These are phyloP conservation scores for Pleurotus sapidus DNA, from an alignment of 768 basidiomycete species.

Conservation along the genomic window DNA sequence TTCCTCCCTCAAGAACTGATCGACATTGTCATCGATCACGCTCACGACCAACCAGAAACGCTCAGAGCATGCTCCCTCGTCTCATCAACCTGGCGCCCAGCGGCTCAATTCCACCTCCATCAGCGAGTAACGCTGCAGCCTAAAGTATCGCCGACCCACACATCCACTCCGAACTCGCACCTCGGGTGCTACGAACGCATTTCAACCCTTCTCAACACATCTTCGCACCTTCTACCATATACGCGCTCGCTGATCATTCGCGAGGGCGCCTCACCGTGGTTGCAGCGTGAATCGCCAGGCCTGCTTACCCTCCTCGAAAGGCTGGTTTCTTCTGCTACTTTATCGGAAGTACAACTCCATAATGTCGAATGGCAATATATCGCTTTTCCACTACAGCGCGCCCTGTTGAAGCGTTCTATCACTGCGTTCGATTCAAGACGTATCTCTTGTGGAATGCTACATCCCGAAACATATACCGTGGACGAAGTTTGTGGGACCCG, in stretches of 20 bases:
- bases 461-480: not conserved
- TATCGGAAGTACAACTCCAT: not conserved
- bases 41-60: conserved; percentile 12
- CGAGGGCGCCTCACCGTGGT: not conserved
- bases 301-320: not conserved
- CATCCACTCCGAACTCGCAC: not conserved
- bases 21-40: conserved; percentile 18
- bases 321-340: no score
- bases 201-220: not conserved
- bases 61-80: conserved; percentile 13
- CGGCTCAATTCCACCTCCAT: conserved; percentile 11
- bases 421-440: not conserved
- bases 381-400: not conserved
- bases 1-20: conserved; percentile 14
- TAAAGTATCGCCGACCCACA: not conserved
- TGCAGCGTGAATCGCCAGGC: not conserved
- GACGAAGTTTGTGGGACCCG: not conserved
- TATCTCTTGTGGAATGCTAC: not conserved
- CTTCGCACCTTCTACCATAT: not conserved
- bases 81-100: conserved; percentile 16
- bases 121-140: not conserved
- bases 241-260: not conserved
- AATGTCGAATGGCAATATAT: not conserved
- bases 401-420: not conserved
- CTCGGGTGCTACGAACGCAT: not conserved